These are phyloP conservation scores for Globisporangium nagaii DNA, from an alignment of 352 stramenopile species.

Conservation along the genomic window DNA sequence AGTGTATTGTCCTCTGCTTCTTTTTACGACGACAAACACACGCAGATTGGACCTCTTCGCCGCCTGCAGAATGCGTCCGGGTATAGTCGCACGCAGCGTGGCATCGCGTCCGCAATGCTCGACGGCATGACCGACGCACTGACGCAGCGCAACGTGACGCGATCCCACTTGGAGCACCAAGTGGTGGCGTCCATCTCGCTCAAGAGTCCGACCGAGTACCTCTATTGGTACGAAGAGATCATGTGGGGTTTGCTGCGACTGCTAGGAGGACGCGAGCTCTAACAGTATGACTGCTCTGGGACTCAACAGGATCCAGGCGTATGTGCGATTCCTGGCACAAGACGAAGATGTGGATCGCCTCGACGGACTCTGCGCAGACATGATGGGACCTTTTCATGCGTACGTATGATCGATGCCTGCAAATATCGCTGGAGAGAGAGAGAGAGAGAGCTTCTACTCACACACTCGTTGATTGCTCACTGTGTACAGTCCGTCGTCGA, in stretches of 20 bases:
- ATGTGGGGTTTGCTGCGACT: neutral
- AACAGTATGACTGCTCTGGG: too few species aligned
- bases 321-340: constrained; percentile 72
- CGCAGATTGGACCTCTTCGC: constrained; percentile 64
- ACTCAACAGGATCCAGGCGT: constrained; percentile 77
- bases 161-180: constrained; percentile 82
- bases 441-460: too few species aligned
- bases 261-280: neutral
- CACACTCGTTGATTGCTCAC: too few species aligned
- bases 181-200: constrained; percentile 53
- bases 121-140: constrained; percentile 63
- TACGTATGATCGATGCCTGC: too few species aligned
- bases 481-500: neutral
- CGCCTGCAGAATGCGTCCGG: constrained; percentile 78
- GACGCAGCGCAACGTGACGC: constrained; percentile 76
- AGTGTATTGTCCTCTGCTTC: neutral
- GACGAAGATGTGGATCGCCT: constrained; percentile 76
- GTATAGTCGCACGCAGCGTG: constrained; percentile 62
- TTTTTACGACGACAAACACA: neutral
- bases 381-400: constrained; percentile 73
- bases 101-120: constrained; percentile 65
- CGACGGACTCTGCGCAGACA: constrained; percentile 70
- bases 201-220: constrained; percentile 72
- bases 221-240: constrained; percentile 60
- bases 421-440: too few species aligned